These are phyloP conservation scores for Cercospora sp. DNA, from an alignment of 2,329 filamentous ascomycete genomes.

Conservation along the genomic window DNA sequence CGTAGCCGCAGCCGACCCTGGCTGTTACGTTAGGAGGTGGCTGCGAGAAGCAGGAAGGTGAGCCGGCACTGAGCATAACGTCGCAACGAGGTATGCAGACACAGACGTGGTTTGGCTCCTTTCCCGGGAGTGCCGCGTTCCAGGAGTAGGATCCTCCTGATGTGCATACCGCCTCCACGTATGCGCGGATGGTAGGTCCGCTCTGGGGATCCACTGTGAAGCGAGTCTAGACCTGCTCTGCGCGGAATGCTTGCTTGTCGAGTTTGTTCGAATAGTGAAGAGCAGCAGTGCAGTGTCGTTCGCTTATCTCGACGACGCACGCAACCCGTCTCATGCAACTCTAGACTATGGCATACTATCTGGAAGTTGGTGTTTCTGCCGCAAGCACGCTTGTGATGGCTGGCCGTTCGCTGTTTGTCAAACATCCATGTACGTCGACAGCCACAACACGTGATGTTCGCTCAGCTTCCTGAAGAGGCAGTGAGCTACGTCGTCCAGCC, in stretches of 20 bases:
- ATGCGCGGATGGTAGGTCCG: not conserved
- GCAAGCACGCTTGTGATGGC: not conserved
- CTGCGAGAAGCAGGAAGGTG: not conserved
- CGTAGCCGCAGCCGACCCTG: not conserved
- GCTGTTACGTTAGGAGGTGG: not conserved
- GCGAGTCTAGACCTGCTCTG: not conserved
- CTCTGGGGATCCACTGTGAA: not conserved
- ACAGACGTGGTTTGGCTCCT: not conserved
- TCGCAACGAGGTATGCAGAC: not conserved
- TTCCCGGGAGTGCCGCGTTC: not conserved
- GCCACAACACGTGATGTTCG: not conserved
- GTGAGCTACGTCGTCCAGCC: not conserved
- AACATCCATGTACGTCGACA: not conserved
- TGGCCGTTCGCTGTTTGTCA: not conserved
- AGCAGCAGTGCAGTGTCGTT: not conserved
- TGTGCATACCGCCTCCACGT: conserved; percentile 2
- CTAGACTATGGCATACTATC: not conserved
- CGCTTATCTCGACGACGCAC: not conserved
- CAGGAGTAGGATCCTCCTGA: not conserved
- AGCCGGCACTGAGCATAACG: not conserved
- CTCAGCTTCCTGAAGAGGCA: not conserved
- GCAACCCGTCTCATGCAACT: not conserved
- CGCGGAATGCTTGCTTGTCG: not conserved
- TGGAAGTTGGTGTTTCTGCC: not conserved
- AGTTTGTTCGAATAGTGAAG: not conserved